Conservation (phyloP, 179 eudicot genomes). For the Spinacia oleracea region DNA sequence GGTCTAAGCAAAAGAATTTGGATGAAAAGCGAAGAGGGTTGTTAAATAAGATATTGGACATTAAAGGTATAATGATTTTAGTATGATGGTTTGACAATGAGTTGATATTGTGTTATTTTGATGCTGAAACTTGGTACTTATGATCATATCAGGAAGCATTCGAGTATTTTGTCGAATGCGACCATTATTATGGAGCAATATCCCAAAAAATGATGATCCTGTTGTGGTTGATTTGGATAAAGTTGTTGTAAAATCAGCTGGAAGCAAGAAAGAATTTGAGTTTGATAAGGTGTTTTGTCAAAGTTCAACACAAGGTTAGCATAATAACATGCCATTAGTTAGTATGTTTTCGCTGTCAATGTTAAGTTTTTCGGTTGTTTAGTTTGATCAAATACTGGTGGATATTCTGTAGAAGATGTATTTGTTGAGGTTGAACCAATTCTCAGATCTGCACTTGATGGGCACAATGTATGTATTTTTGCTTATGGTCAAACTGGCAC, state of each 20-base stretch:
- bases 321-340: not conserved
- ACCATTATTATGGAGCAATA: slow-evolving; percentile 40
- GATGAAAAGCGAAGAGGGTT: slow-evolving; percentile 58
- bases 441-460: slow-evolving; percentile 80
- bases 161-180: slow-evolving; percentile 69
- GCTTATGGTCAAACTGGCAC: slow-evolving; percentile 85
- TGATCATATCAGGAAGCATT: slow-evolving; percentile 53
- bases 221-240: slow-evolving; percentile 48
- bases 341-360: not conserved
- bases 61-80: slow-evolving; percentile 47
- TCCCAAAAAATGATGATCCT: slow-evolving; percentile 41
- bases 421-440: slow-evolving; percentile 78
- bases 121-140: slow-evolving; percentile 10
- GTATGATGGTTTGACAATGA: slow-evolving; percentile 1
- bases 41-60: slow-evolving; percentile 64
- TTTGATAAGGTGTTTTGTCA: slow-evolving; percentile 66
- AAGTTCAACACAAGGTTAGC: slow-evolving; percentile 63
- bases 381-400: slow-evolving; percentile 21
- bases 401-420: slow-evolving; percentile 58
- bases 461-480: slow-evolving; percentile 67
- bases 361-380: slow-evolving; percentile 6
- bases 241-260: slow-evolving; percentile 56
- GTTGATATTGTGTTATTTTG: not conserved
- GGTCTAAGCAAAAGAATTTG: slow-evolving; percentile 40
- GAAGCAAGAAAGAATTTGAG: slow-evolving; percentile 59